A percentile compares a stretch with the other conserved stretches of the same genome.
Conservation (phyloP, 306 rosid species). For the Hippophae rhamnoides region DNA sequence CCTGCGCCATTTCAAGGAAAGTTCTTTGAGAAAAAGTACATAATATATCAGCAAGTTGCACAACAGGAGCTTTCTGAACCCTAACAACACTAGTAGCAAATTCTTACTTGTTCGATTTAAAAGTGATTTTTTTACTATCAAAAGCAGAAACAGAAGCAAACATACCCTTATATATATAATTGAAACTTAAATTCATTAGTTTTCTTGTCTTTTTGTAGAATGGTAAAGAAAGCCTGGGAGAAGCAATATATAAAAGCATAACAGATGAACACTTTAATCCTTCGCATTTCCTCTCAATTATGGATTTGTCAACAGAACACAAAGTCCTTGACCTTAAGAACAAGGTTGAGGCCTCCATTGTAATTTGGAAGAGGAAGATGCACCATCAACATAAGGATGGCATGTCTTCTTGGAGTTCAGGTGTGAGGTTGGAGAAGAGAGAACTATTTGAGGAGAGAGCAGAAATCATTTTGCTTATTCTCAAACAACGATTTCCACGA, state of each 20-base stretch:
- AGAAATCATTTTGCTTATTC: constrained; percentile 56
- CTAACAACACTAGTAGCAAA: too few relatives aligned
- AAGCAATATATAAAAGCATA: constrained; percentile 56
- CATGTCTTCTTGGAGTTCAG: constrained; percentile 77
- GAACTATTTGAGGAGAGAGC: constrained; percentile 90
- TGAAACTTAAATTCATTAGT: not conserved
- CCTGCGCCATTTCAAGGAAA: too few relatives aligned
- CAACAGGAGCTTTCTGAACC: too few relatives aligned
- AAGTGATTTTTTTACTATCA: too few relatives aligned
- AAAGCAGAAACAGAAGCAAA: too few relatives aligned
- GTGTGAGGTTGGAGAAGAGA: constrained; percentile 80
- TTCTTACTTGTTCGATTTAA: too few relatives aligned
- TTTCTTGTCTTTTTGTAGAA: constrained; percentile 35
- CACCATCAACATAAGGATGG: constrained; percentile 41
- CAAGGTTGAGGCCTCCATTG: constrained; percentile 80
- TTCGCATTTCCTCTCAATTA: constrained; percentile 43
- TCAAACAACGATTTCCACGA: constrained; percentile 81
- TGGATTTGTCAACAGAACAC: constrained; percentile 75
- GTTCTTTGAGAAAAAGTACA: too few relatives aligned
- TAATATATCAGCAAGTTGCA: too few relatives aligned
- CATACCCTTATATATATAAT: not conserved
- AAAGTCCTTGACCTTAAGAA: constrained; percentile 77
- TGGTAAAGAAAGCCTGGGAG: constrained; percentile 84
- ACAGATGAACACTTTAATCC: constrained; percentile 69
- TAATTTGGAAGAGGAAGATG: constrained; percentile 93